Evolutionary conservation across 805 yeast genomes (phyloP).

Genomic region (Saccharomycopsis sp.): DNA sequence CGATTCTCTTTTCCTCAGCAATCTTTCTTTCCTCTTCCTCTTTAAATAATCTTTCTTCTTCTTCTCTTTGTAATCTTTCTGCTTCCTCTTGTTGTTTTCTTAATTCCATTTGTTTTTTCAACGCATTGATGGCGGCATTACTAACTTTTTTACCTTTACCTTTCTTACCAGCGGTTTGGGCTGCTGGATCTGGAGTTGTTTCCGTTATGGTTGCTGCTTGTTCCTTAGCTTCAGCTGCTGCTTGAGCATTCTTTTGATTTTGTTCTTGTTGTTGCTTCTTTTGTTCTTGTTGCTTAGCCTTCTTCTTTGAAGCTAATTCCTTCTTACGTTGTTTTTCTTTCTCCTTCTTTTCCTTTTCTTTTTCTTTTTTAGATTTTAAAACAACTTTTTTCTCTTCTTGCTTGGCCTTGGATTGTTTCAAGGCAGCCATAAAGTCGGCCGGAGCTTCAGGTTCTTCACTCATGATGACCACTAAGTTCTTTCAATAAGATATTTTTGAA

Average conservation of each 20-base stretch:
- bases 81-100: conserved; percentile 86
- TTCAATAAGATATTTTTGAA: no score
- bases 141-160: conserved; percentile 67
- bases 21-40: conserved; percentile 46
- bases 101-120: conserved; percentile 82
- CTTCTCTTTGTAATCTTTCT: conserved; percentile 64
- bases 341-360: conserved; percentile 93
- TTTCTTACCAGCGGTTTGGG: conserved; percentile 30
- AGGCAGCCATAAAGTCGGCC: conserved; percentile 75
- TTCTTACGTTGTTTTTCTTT: conserved; percentile 85
- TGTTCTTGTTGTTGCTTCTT: conserved; percentile 45
- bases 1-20: conserved; percentile 38
- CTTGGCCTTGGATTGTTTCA: conserved; percentile 73
- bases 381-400: conserved; percentile 62
- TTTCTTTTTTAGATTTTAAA: conserved; percentile 86
- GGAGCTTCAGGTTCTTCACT: conserved; percentile 38
- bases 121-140: conserved; percentile 87
- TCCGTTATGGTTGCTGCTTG: conserved; percentile 19
- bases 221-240: conserved; percentile 31
- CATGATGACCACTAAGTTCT: no score
- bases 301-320: conserved; percentile 82
- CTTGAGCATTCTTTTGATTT: conserved; percentile 28
- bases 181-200: conserved; percentile 31
- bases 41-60: conserved; percentile 47
- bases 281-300: conserved; percentile 57